A percentile compares a stretch with the other conserved stretches of the same genome.
phyloP scores from a whole-genome alignment of 148 eudicot species.

The Nyssa sinensis region DNA sequence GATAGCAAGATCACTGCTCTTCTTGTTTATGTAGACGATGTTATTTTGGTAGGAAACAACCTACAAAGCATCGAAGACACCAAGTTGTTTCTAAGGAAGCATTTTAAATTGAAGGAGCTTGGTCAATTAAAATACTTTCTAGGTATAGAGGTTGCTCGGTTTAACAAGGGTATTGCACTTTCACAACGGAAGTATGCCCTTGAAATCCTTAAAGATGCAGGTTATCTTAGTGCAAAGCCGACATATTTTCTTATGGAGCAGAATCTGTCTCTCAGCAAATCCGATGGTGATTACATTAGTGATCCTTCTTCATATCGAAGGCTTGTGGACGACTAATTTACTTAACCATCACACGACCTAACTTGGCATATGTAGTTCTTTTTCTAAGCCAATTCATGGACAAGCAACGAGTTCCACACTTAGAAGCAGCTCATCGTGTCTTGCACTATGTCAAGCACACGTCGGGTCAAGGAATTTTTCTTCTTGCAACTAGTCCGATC shows the following conservation, averaged over 20 bases:
- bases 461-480: not conserved
- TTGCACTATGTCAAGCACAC: not conserved
- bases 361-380: not conserved
- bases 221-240: not conserved
- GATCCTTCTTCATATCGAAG: not conserved
- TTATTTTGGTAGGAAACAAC: not conserved
- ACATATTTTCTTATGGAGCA: not conserved
- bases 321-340: not conserved
- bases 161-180: not conserved
- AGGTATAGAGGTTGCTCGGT: not conserved
- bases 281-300: not conserved
- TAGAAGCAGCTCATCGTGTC: not conserved
- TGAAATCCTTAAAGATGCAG: not conserved
- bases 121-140: not conserved
- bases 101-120: not conserved
- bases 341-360: not conserved
- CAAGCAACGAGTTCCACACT: not conserved
- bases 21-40: not conserved
- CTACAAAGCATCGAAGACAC: not conserved
- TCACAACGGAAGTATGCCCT: not conserved
- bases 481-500: not conserved
- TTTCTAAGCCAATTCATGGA: not conserved
- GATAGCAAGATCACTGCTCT: not conserved
- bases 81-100: not conserved
- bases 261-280: not conserved